Percentiles rank a stretch among this genome's conserved stretches.
Evolutionary conservation across 306 rosid species (phyloP).

Genomic region (Comarum palustre): DNA sequence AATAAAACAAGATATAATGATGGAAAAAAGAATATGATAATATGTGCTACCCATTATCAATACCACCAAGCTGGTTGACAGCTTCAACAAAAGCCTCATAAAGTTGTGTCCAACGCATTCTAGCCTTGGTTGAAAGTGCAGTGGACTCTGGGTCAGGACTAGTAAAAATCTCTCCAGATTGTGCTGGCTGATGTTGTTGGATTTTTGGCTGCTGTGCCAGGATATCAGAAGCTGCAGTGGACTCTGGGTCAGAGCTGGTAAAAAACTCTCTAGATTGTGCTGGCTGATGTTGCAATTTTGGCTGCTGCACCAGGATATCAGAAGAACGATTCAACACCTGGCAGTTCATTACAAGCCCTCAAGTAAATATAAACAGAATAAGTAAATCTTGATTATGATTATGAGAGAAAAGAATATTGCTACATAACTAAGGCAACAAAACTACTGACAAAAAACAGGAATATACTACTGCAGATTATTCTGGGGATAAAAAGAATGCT

Average conservation of each 20-base stretch:
- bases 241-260: constrained; percentile 28
- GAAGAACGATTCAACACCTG: constrained; percentile 33
- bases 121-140: constrained; percentile 55
- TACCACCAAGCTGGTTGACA: constrained; percentile 81
- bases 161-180: constrained; percentile 42
- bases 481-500: neutral
- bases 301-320: constrained; percentile 45
- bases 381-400: neutral
- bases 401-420: neutral
- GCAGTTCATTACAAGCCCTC: neutral
- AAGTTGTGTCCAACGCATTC: constrained; percentile 99
- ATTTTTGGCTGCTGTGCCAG: constrained; percentile 42
- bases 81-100: constrained; percentile 94
- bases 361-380: constrained; percentile 12
- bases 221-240: too few species aligned
- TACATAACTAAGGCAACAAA: neutral
- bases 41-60: constrained; percentile 59
- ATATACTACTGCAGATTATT: constrained; percentile 1
- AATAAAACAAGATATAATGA: constrained; percentile 1
- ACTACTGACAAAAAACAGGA: neutral
- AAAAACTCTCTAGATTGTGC: constrained; percentile 43
- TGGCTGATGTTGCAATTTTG: constrained; percentile 36
- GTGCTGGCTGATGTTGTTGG: constrained; percentile 36
- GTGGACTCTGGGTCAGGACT: constrained; percentile 39
- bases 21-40: neutral